phyloP scores from a whole-genome alignment of 495 filamentous ascomycete genomes.

The Lepidopterella palustris region DNA sequence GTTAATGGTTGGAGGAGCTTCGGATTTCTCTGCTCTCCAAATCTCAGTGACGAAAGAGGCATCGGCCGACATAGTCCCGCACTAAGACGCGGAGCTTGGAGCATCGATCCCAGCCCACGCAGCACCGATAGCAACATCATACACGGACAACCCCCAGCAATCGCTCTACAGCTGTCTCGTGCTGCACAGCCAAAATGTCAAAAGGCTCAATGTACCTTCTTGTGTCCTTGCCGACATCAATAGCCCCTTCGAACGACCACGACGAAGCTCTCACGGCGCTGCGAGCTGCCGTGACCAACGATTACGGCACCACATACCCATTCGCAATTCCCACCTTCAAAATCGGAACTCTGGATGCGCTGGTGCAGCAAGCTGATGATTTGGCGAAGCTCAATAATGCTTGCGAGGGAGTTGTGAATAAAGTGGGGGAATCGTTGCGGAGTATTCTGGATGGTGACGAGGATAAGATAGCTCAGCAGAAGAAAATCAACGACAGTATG shows the following conservation, averaged over 20 bases:
- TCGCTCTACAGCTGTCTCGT: background rate
- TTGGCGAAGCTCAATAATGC: slow-evolving; percentile 75
- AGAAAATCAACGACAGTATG: slow-evolving; percentile 93
- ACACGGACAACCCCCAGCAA: background rate
- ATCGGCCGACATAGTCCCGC: background rate
- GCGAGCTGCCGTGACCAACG: slow-evolving; percentile 60
- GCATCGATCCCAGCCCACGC: background rate
- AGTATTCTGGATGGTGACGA: slow-evolving; percentile 76
- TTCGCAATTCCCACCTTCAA: slow-evolving; percentile 92
- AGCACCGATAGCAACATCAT: no score
- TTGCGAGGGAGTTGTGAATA: slow-evolving; percentile 76
- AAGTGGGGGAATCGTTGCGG: slow-evolving; percentile 80
- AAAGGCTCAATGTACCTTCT: slow-evolving; percentile 52
- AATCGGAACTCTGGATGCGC: slow-evolving; percentile 88
- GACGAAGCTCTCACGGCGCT: slow-evolving; percentile 75
- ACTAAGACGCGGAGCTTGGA: background rate
- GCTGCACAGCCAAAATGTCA: slow-evolving; percentile 44
- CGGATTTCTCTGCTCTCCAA: background rate
- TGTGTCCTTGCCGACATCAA: slow-evolving; percentile 68
- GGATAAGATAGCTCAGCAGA: slow-evolving; percentile 74
- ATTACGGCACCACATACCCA: slow-evolving; percentile 68
- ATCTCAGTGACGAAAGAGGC: slow-evolving; percentile 1
- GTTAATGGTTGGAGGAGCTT: background rate
- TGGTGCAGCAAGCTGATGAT: slow-evolving; percentile 97
- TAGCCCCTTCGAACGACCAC: slow-evolving; percentile 61